Conservation (phyloP, 1,284 basidiomycete genomes). For the Bjerkandera adusta region DNA sequence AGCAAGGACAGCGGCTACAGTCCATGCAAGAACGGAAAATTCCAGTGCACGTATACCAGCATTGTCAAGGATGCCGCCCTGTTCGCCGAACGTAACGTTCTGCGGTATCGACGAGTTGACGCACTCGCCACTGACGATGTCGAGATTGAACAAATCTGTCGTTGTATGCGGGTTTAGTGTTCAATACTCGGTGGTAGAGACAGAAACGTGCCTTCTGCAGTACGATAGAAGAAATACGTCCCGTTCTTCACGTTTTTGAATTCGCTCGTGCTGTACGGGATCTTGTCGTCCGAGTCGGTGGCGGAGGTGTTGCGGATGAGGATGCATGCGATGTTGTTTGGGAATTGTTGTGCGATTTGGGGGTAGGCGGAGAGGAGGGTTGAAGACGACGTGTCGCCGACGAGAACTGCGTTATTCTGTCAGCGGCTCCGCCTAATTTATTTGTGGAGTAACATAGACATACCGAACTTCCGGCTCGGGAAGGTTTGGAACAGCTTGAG, state of each 20-base stretch:
- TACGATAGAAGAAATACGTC: slow-evolving; percentile 31
- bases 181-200: not conserved
- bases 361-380: slow-evolving; percentile 32
- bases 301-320: slow-evolving; percentile 31
- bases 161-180: not conserved
- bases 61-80: slow-evolving; percentile 24
- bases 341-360: slow-evolving; percentile 27
- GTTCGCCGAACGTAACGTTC: slow-evolving; percentile 28
- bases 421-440: not conserved
- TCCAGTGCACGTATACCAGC: too few species aligned
- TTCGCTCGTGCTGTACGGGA: slow-evolving; percentile 29
- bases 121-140: slow-evolving; percentile 25
- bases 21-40: too few species aligned
- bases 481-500: slow-evolving; percentile 31
- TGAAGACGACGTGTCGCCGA: slow-evolving; percentile 31
- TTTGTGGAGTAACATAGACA: not conserved
- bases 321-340: slow-evolving; percentile 31
- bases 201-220: slow-evolving; percentile 23
- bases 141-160: slow-evolving; percentile 22
- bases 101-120: slow-evolving; percentile 25
- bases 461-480: slow-evolving; percentile 30
- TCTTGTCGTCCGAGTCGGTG: slow-evolving; percentile 31
- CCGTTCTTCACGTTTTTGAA: slow-evolving; percentile 29
- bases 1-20: too few species aligned
- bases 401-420: slow-evolving; percentile 19